Conservation (phyloP, 768 basidiomycete species). For the Psilocybe subaeruginosa region DNA sequence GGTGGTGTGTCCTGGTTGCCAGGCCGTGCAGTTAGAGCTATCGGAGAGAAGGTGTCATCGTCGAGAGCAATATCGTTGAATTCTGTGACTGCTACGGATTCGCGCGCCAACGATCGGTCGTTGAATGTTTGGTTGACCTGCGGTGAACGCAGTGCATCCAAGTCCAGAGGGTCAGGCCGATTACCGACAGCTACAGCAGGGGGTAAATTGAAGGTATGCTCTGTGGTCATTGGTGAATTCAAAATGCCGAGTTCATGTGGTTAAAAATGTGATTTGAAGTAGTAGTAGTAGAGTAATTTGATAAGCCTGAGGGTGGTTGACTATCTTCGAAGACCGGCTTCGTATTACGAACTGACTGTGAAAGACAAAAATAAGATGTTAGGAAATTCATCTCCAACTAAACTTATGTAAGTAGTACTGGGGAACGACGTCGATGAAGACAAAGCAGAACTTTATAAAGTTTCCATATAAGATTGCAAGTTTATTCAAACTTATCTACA, state of each 20-base stretch:
- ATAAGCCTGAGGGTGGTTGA: background rate
- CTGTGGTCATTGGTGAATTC: constrained; percentile 22
- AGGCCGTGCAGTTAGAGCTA: constrained; percentile 34
- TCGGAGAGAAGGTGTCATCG: constrained; percentile 46
- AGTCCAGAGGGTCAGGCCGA: constrained; percentile 39
- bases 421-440: background rate
- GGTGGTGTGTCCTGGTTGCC: constrained; percentile 6
- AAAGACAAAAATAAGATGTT: background rate
- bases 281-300: background rate
- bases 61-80: constrained; percentile 67
- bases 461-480: background rate
- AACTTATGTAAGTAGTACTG: background rate
- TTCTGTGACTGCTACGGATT: constrained; percentile 60
- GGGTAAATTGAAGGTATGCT: constrained; percentile 26
- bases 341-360: constrained; percentile 5
- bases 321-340: constrained; percentile 19
- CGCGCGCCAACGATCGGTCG: constrained; percentile 30
- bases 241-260: constrained; percentile 9
- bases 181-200: constrained; percentile 20
- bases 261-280: constrained; percentile 2
- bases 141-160: constrained; percentile 58
- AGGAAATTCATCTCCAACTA: background rate
- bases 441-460: background rate
- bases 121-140: constrained; percentile 32
- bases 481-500: background rate